These are phyloP conservation scores for Seiridium unicorne DNA, from an alignment of 2,329 filamentous ascomycete genomes.

Conservation along the genomic window DNA sequence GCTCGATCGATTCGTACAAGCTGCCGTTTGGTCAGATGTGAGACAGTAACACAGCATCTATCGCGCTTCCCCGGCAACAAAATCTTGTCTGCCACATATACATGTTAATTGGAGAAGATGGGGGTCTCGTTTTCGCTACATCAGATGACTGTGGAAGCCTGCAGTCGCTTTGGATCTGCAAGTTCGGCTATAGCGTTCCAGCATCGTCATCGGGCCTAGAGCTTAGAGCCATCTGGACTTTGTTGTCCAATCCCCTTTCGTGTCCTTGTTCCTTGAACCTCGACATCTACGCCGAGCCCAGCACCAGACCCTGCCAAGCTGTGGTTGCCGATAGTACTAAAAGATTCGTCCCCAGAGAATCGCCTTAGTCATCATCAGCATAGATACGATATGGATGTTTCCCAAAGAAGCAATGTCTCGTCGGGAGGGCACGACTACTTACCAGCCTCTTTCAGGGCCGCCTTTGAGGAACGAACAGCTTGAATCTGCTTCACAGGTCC, in stretches of 20 bases:
- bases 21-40: too few species aligned
- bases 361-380: constrained; percentile 22
- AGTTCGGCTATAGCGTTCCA: too few species aligned
- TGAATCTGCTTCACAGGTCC: constrained; percentile 77
- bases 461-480: constrained; percentile 79
- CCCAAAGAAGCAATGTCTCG: background rate
- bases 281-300: constrained; percentile 30
- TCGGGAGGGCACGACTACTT: constrained; percentile 26
- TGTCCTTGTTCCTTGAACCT: constrained; percentile 7
- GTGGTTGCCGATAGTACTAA: constrained; percentile 22
- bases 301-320: constrained; percentile 23
- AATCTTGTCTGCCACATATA: too few species aligned
- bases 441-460: constrained; percentile 90
- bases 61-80: too few species aligned
- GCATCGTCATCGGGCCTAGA: background rate
- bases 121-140: too few species aligned
- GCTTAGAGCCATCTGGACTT: constrained; percentile 5
- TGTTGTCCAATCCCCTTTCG: background rate
- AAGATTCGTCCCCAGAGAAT: constrained; percentile 40
- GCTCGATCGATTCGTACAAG: too few species aligned
- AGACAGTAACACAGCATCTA: too few species aligned
- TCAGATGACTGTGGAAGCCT: too few species aligned
- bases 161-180: too few species aligned
- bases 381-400: background rate
- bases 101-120: too few species aligned